Conservation (phyloP, 208 protist species). For the Porcisia deanei region DNA sequence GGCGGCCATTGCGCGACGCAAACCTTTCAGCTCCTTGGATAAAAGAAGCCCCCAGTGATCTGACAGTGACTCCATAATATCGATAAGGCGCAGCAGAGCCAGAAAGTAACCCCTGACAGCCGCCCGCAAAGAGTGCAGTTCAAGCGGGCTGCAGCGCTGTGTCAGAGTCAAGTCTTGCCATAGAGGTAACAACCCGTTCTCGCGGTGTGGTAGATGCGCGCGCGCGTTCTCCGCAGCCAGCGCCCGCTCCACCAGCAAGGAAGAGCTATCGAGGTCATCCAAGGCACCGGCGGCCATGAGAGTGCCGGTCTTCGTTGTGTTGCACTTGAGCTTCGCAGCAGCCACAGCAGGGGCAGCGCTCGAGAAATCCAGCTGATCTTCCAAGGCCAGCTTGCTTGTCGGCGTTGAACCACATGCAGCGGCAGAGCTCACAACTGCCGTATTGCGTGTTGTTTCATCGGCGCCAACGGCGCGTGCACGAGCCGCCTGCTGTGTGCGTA, state of each 20-base stretch:
- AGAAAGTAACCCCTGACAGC: conserved; percentile 34
- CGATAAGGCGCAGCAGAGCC: conserved; percentile 41
- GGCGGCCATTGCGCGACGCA: conserved; percentile 44
- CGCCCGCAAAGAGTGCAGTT: conserved; percentile 36
- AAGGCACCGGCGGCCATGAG: neutral
- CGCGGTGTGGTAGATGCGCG: neutral
- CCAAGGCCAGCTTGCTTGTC: neutral
- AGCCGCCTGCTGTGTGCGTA: conserved; percentile 16
- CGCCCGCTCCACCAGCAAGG: conserved; percentile 7
- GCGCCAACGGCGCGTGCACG: conserved; percentile 10
- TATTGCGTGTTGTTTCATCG: neutral
- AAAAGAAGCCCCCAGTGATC: conserved; percentile 57
- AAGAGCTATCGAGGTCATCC: conserved; percentile 5
- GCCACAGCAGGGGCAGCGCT: neutral
- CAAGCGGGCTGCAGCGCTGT: conserved; percentile 36
- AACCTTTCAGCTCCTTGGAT: conserved; percentile 33
- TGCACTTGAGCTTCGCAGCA: neutral
- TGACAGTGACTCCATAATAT: conserved; percentile 23
- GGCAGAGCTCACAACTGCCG: neutral
- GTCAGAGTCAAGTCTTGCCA: conserved; percentile 44
- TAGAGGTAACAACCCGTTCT: conserved; percentile 38
- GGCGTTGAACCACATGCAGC: neutral
- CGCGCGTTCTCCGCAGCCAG: conserved; percentile 7
- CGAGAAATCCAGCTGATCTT: neutral
- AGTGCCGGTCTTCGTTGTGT: neutral